phyloP scores from a whole-genome alignment of 495 filamentous ascomycete genomes.

The Penicillium cataractarum region DNA sequence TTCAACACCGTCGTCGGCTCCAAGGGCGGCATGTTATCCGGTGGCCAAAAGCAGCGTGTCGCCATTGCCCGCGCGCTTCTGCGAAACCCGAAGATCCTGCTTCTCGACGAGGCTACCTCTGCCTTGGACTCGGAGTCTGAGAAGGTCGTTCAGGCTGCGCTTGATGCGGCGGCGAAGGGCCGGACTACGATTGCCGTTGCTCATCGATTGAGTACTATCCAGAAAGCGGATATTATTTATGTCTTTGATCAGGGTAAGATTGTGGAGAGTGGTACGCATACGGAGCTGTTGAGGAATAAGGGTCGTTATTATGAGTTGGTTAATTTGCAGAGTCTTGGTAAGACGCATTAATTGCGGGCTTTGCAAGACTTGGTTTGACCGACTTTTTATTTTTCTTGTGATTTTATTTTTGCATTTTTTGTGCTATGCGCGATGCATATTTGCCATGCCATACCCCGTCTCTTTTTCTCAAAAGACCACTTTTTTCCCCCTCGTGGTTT shows the following conservation, averaged over 20 bases:
- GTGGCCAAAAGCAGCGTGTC: slow-evolving; percentile 84
- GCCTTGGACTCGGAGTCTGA: slow-evolving; percentile 82
- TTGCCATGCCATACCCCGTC: not conserved
- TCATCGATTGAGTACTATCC: slow-evolving; percentile 76
- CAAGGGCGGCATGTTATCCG: slow-evolving; percentile 77
- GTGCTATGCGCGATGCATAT: not conserved
- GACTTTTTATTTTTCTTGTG: not conserved
- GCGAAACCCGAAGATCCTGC: slow-evolving; percentile 68
- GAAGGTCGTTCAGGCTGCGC: slow-evolving; percentile 78
- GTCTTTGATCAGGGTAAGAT: slow-evolving; percentile 78
- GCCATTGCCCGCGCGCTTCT: slow-evolving; percentile 76
- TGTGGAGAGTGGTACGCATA: slow-evolving; percentile 73
- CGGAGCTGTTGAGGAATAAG: slow-evolving; percentile 63
- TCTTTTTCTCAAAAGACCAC: not conserved
- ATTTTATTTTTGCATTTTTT: not conserved
- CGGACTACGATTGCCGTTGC: slow-evolving; percentile 81
- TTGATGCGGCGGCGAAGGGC: slow-evolving; percentile 73
- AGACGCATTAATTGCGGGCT: slow-evolving; percentile 42
- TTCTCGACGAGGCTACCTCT: slow-evolving; percentile 83
- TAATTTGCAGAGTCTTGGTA: slow-evolving; percentile 77
- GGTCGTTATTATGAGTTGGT: slow-evolving; percentile 79
- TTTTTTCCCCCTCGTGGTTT: not conserved
- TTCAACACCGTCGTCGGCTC: slow-evolving; percentile 76
- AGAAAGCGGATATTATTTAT: slow-evolving; percentile 83
- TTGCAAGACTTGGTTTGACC: too few species aligned